These are phyloP conservation scores for Taxawa tesnikishii DNA, from an alignment of 2,329 filamentous ascomycete species.

Conservation along the genomic window DNA sequence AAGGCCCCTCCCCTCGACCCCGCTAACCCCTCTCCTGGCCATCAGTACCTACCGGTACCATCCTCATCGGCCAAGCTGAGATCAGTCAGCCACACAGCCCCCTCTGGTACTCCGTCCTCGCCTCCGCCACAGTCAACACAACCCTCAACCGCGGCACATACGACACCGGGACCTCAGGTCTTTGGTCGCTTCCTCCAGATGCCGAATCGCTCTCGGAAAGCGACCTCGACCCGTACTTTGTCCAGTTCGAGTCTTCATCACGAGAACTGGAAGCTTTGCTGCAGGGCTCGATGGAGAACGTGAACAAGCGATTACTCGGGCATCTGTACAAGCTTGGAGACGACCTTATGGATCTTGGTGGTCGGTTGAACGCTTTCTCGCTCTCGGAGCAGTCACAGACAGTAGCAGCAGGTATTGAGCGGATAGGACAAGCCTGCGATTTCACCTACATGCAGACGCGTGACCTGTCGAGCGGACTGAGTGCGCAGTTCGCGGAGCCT, in stretches of 20 bases:
- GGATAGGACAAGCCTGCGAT: constrained; percentile 87
- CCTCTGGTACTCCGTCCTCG: constrained; percentile 42
- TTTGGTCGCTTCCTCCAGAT: constrained; percentile 70
- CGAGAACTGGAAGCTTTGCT: constrained; percentile 82
- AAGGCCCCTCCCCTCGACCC: constrained; percentile 92
- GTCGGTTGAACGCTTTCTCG: constrained; percentile 94
- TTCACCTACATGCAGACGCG: constrained; percentile 93
- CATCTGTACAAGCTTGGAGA: constrained; percentile 74
- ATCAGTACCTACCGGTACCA: constrained; percentile 78
- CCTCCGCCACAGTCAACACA: constrained; percentile 37
- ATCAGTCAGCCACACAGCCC: constrained; percentile 30
- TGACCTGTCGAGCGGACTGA: constrained; percentile 76
- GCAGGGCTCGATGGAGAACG: constrained; percentile 90
- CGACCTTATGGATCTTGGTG: constrained; percentile 85
- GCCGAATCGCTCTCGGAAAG: constrained; percentile 67
- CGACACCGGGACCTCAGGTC: constrained; percentile 48
- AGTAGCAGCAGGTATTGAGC: constrained; percentile 84
- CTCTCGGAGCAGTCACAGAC: constrained; percentile 83
- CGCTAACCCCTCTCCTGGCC: constrained; percentile 79
- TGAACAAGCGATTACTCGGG: constrained; percentile 77
- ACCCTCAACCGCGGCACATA: constrained; percentile 44
- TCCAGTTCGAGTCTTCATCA: constrained; percentile 81
- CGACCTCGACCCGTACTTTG: constrained; percentile 91
- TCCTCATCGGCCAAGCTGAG: constrained; percentile 77
- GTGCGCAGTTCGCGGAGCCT: constrained; percentile 88